These are phyloP conservation scores for Suzukiozyma palmioleophila DNA, from an alignment of 1,139 yeast species.

Conservation along the genomic window DNA sequence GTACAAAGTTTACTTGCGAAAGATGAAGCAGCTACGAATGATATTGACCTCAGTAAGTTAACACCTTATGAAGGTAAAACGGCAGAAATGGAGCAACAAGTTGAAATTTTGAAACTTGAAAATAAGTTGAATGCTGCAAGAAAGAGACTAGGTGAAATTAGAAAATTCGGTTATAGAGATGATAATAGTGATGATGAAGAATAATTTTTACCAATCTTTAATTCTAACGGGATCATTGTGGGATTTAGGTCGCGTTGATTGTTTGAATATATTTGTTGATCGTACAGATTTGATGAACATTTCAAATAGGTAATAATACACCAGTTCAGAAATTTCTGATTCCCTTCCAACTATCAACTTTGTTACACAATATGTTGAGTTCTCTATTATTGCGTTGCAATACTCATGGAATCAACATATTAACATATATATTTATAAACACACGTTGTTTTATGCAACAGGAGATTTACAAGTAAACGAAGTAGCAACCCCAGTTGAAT, in stretches of 20 bases:
- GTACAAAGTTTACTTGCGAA: constrained; percentile 59
- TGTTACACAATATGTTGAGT: no score
- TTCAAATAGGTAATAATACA: no score
- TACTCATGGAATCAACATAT: no score
- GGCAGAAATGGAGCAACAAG: constrained; percentile 91
- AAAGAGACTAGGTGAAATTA: constrained; percentile 78
- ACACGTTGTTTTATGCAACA: constrained; percentile 4
- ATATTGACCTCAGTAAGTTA: constrained; percentile 63
- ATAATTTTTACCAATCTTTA: constrained; percentile 4
- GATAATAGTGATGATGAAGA: constrained; percentile 50
- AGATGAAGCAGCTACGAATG: constrained; percentile 31
- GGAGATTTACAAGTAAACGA: constrained; percentile 21
- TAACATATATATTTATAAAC: no score
- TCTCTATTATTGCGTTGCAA: no score
- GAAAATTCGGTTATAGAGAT: constrained; percentile 69
- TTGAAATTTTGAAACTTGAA: constrained; percentile 79
- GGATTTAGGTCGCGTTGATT: no score
- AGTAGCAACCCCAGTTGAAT: constrained; percentile 13
- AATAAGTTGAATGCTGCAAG: constrained; percentile 69
- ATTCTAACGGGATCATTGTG: no score
- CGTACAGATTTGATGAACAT: no score
- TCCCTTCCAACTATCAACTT: no score
- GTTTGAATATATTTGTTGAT: no score
- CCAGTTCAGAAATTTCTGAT: no score
- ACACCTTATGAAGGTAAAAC: constrained; percentile 83